Conservation (phyloP, 106 monocot genomes). For the Dendrobium catenatum region DNA sequence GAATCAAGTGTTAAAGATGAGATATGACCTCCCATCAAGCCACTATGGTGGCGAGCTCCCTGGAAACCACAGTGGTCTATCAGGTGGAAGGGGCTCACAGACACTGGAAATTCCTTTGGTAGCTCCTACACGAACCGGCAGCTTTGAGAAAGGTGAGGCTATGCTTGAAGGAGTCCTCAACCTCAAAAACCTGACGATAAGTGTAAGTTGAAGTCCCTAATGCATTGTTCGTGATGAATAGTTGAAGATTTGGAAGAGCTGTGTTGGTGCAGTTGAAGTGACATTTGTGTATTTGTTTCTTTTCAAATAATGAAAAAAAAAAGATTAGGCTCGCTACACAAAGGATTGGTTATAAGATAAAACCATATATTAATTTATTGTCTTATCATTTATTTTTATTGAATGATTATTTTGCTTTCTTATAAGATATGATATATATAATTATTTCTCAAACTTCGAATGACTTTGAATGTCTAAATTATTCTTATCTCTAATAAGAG, state of each 20-base stretch:
- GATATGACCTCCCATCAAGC: conserved; percentile 84
- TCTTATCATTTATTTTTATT: too few species aligned
- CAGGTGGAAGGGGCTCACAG: conserved; percentile 80
- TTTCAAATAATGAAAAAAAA: too few species aligned
- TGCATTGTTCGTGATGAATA: neutral
- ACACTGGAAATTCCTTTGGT: conserved; percentile 73
- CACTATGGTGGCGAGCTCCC: conserved; percentile 79
- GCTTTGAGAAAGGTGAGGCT: conserved; percentile 2
- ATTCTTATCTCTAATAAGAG: too few species aligned
- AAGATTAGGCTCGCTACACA: too few species aligned
- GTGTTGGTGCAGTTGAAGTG: neutral
- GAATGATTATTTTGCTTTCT: too few species aligned
- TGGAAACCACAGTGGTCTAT: conserved; percentile 88
- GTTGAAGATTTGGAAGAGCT: neutral
- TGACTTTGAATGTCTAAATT: too few species aligned
- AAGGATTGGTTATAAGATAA: too few species aligned
- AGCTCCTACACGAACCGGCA: conserved; percentile 19
- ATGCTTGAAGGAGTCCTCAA: neutral
- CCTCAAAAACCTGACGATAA: neutral
- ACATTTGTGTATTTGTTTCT: too few species aligned
- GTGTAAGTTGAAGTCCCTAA: neutral
- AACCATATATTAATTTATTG: too few species aligned
- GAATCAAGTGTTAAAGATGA: neutral
- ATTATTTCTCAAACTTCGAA: too few species aligned
- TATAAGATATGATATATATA: too few species aligned